Evolutionary conservation across 2,329 filamentous ascomycete species (phyloP).

Genomic region (Didymella sp.): DNA sequence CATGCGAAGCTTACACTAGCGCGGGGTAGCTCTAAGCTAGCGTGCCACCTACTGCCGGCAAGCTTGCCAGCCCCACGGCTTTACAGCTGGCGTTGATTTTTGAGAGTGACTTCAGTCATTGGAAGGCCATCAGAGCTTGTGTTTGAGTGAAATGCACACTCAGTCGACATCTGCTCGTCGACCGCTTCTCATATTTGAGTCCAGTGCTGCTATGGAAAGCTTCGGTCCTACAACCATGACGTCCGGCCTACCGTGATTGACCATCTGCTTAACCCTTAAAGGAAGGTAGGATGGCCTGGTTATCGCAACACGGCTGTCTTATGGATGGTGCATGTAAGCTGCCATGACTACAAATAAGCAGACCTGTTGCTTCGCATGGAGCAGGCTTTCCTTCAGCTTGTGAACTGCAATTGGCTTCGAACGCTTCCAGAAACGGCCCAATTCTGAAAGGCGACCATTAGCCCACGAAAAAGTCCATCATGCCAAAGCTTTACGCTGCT

Average conservation of each 20-base stretch:
- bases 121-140: background rate
- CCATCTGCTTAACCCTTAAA: conserved; percentile 20
- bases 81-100: background rate
- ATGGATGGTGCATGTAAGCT: background rate
- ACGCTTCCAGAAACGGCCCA: background rate
- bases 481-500: conserved; percentile 20
- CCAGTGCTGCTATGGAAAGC: background rate
- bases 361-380: background rate
- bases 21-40: conserved; percentile 9
- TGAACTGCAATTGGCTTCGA: background rate
- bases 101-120: background rate
- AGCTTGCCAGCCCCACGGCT: background rate
- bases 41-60: background rate
- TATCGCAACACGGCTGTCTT: conserved; percentile 13
- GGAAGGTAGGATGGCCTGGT: conserved; percentile 20
- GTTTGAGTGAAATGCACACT: background rate
- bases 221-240: conserved; percentile 6
- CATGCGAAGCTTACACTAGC: conserved; percentile 14
- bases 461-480: background rate
- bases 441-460: background rate
- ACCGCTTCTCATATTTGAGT: background rate
- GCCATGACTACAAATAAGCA: background rate
- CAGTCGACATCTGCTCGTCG: too few species aligned
- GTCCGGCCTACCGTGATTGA: conserved; percentile 2
- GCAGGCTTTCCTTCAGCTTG: background rate